Evolutionary conservation across 345 rosid species (phyloP).

Genomic region (Cardiospermum halicacabum): DNA sequence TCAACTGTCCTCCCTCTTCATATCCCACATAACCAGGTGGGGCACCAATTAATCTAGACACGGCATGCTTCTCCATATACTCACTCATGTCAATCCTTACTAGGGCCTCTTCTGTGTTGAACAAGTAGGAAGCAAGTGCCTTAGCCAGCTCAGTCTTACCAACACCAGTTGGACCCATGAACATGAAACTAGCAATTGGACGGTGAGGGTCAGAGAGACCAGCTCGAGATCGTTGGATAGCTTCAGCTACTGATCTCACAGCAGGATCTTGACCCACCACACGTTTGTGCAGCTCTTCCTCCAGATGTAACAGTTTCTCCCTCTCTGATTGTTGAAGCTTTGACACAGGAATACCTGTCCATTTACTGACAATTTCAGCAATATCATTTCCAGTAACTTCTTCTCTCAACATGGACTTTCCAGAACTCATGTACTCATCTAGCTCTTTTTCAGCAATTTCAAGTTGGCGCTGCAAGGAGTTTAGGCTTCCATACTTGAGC

Average conservation of each 20-base stretch:
- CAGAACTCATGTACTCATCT: slow-evolving; percentile 78
- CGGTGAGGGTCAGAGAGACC: slow-evolving; percentile 96
- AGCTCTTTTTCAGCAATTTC: slow-evolving; percentile 81
- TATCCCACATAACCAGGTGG: slow-evolving; percentile 99
- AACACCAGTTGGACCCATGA: slow-evolving; percentile 99
- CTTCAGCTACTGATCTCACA: slow-evolving; percentile 89
- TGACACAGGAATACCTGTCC: slow-evolving; percentile 98
- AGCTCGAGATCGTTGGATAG: slow-evolving; percentile 96
- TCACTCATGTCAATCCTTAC: slow-evolving; percentile 99
- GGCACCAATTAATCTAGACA: slow-evolving; percentile 94
- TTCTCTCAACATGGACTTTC: slow-evolving; percentile 97
- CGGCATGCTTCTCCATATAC: slow-evolving; percentile 99
- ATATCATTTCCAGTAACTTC: slow-evolving; percentile 92
- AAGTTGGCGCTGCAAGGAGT: slow-evolving; percentile 84
- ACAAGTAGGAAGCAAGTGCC: slow-evolving; percentile 85
- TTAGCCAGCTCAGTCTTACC: slow-evolving; percentile 97
- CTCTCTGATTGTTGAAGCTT: slow-evolving; percentile 95
- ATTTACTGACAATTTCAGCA: slow-evolving; percentile 91
- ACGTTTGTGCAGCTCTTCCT: slow-evolving; percentile 87
- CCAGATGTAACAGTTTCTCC: slow-evolving; percentile 81
- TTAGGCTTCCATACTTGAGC: slow-evolving; percentile 90
- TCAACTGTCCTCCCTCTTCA: slow-evolving; percentile 97
- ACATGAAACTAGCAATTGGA: slow-evolving; percentile 98
- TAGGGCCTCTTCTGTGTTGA: slow-evolving; percentile 94
- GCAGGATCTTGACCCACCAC: slow-evolving; percentile 98